These are phyloP conservation scores for Suillus americanus DNA, from an alignment of 768 basidiomycete species.

Conservation along the genomic window DNA sequence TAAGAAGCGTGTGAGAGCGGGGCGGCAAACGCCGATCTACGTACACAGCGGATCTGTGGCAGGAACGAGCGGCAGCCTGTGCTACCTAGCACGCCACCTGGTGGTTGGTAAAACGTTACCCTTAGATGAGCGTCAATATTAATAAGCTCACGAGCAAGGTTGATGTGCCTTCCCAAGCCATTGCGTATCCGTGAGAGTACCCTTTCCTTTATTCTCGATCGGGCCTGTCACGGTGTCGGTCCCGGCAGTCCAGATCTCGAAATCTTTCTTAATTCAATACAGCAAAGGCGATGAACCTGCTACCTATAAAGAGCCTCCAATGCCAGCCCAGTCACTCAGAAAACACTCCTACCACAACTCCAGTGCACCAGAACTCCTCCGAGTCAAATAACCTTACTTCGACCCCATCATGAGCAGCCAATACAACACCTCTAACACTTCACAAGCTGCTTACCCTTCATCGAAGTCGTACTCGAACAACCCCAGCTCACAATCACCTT, in stretches of 20 bases:
- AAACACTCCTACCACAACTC: constrained; percentile 1
- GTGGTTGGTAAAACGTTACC: neutral
- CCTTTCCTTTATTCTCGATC: constrained; percentile 18
- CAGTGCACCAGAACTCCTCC: neutral
- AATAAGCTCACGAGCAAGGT: constrained; percentile 9
- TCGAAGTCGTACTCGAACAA: constrained; percentile 21
- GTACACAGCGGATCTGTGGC: constrained; percentile 14
- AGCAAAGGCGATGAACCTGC: constrained; percentile 27
- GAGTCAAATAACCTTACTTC: constrained; percentile 1
- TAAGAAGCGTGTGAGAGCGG: neutral
- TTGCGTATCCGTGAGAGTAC: constrained; percentile 19
- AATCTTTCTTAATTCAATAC: constrained; percentile 17
- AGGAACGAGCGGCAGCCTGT: constrained; percentile 19
- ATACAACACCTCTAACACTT: constrained; percentile 16
- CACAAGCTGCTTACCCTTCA: constrained; percentile 16
- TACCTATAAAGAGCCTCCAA: constrained; percentile 27
- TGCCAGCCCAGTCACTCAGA: neutral
- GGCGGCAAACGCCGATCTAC: constrained; percentile 12
- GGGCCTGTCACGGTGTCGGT: constrained; percentile 23
- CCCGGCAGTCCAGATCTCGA: constrained; percentile 22
- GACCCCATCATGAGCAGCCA: constrained; percentile 27
- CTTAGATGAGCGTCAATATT: constrained; percentile 8
- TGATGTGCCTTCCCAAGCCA: constrained; percentile 16
- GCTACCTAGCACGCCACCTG: constrained; percentile 6
- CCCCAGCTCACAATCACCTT: constrained; percentile 18